phyloP scores from a whole-genome alignment of 257 asterid genomes.

The Jasminum sambac region DNA sequence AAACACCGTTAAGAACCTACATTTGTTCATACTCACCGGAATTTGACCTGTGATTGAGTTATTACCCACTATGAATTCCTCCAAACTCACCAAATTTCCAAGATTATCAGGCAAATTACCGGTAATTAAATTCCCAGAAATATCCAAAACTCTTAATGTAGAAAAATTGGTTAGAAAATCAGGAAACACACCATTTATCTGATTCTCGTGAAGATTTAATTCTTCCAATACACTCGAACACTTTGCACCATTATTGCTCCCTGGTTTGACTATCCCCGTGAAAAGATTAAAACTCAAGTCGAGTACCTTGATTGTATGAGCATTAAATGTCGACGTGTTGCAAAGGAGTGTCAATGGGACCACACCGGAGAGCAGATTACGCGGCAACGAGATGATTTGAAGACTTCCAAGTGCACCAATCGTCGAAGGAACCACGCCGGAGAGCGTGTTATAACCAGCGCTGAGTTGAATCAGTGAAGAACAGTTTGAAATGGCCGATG shows the following conservation, averaged over 20 bases:
- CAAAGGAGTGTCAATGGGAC: slow-evolving; percentile 62
- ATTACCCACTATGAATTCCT: slow-evolving; percentile 63
- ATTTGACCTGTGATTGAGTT: slow-evolving; percentile 58
- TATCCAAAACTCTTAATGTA: slow-evolving; percentile 49
- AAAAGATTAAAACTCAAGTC: slow-evolving; percentile 65
- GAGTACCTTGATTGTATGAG: slow-evolving; percentile 54
- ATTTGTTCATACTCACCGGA: slow-evolving; percentile 44
- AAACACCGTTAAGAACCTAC: slow-evolving; percentile 47
- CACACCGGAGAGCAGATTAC: slow-evolving; percentile 60
- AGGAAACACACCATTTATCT: slow-evolving; percentile 63
- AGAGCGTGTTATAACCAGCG: slow-evolving; percentile 58
- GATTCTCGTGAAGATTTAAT: slow-evolving; percentile 74
- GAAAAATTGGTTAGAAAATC: slow-evolving; percentile 41
- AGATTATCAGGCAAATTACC: slow-evolving; percentile 52
- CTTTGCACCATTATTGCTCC: slow-evolving; percentile 25
- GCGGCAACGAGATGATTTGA: slow-evolving; percentile 60
- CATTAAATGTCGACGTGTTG: slow-evolving; percentile 42
- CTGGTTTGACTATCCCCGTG: slow-evolving; percentile 57
- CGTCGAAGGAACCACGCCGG: slow-evolving; percentile 72
- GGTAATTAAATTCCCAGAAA: slow-evolving; percentile 60
- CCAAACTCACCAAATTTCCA: slow-evolving; percentile 47
- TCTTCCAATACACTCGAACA: slow-evolving; percentile 55
- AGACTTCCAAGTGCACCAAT: slow-evolving; percentile 46
- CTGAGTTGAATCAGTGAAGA: slow-evolving; percentile 64
- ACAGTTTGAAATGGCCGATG: slow-evolving; percentile 76